These are phyloP conservation scores for Starmerella apicola DNA, from an alignment of 805 yeast genomes.

Conservation along the genomic window DNA sequence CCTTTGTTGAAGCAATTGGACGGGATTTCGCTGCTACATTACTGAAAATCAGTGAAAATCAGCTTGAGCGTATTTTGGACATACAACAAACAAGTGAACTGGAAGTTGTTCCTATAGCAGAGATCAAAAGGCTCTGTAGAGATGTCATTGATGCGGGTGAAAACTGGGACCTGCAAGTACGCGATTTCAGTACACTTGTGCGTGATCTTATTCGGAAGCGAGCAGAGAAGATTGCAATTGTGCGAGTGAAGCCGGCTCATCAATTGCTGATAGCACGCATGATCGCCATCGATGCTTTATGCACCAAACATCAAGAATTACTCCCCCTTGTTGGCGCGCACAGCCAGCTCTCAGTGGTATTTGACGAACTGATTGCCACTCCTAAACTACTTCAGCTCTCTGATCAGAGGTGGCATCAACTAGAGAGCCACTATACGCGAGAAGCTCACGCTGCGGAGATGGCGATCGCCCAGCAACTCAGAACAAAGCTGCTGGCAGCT, in stretches of 20 bases:
- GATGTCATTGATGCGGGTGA: constrained; percentile 5
- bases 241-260: constrained; percentile 43
- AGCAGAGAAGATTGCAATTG: constrained; percentile 54
- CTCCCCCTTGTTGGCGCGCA: constrained; percentile 1
- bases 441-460: constrained; percentile 37
- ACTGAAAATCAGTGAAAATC: constrained; percentile 27
- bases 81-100: background rate
- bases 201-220: constrained; percentile 67
- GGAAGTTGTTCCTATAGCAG: background rate
- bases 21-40: constrained; percentile 35
- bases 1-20: constrained; percentile 53
- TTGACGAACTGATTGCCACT: constrained; percentile 1
- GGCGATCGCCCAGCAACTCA: constrained; percentile 33
- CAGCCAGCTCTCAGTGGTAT: constrained; percentile 1
- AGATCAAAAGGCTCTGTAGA: background rate
- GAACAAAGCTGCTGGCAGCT: constrained; percentile 31
- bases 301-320: constrained; percentile 36
- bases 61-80: constrained; percentile 30
- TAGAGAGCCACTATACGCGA: constrained; percentile 34
- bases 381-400: constrained; percentile 1
- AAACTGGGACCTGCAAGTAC: constrained; percentile 48
- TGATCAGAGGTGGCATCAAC: constrained; percentile 30
- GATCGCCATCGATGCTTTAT: constrained; percentile 33
- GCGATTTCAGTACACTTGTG: constrained; percentile 51
- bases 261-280: constrained; percentile 33